Evolutionary conservation across 140 eudicot species (phyloP).

Genomic region (Flaveria floridana): DNA sequence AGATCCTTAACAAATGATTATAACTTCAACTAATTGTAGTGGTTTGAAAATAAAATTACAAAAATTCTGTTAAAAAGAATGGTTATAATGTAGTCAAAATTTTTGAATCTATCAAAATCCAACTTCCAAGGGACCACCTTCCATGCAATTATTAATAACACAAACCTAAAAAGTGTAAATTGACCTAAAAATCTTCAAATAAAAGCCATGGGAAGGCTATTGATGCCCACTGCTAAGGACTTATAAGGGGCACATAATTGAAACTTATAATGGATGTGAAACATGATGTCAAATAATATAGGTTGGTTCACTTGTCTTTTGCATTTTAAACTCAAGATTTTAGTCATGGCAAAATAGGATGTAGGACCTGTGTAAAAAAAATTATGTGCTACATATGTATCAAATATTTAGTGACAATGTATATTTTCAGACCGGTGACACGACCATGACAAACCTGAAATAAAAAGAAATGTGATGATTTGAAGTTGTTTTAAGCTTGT

Average conservation of each 20-base stretch:
- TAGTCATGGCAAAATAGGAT: too few relatives aligned
- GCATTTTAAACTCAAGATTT: background rate
- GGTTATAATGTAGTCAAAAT: background rate
- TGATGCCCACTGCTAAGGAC: too few relatives aligned
- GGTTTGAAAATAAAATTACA: background rate
- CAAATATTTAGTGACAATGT: too few relatives aligned
- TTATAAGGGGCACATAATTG: background rate
- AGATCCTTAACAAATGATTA: background rate
- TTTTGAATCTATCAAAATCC: slow-evolving; percentile 15
- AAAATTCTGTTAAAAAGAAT: background rate
- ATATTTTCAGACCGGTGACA: too few relatives aligned
- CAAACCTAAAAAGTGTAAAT: background rate
- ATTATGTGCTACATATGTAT: too few relatives aligned
- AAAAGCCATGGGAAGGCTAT: background rate
- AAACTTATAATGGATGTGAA: background rate
- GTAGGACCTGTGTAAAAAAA: too few relatives aligned
- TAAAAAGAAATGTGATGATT: too few relatives aligned
- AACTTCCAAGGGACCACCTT: slow-evolving; percentile 33
- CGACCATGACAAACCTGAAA: too few relatives aligned
- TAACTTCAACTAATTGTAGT: background rate
- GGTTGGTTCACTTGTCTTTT: slow-evolving; percentile 1
- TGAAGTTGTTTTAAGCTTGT: too few relatives aligned
- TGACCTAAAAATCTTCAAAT: background rate
- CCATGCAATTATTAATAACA: background rate
- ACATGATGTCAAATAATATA: slow-evolving; percentile 9